Evolutionary conservation across 768 basidiomycete genomes (phyloP).

Genomic region (Lyophyllum shimeji): DNA sequence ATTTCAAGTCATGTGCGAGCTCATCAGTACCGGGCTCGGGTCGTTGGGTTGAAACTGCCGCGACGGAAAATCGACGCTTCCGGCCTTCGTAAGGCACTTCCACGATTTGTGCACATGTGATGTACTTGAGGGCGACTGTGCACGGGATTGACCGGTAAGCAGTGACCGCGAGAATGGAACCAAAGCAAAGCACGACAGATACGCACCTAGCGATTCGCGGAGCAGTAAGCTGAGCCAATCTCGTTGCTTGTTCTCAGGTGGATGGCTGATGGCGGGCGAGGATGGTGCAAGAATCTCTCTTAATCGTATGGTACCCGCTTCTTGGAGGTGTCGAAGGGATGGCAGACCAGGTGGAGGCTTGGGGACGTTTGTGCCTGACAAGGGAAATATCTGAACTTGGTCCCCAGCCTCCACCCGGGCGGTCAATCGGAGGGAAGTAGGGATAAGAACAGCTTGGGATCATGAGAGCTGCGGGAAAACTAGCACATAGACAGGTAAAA

Average conservation of each 20-base stretch:
- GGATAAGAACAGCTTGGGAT: conserved; percentile 51
- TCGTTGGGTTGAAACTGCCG: conserved; percentile 37
- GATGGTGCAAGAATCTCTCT: conserved; percentile 40
- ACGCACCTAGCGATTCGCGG: conserved; percentile 67
- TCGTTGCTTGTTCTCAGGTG: conserved; percentile 34
- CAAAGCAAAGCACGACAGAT: conserved; percentile 1
- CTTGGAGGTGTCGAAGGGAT: conserved; percentile 45
- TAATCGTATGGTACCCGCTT: conserved; percentile 53
- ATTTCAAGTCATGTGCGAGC: conserved; percentile 40
- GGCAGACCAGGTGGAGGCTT: conserved; percentile 47
- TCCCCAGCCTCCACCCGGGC: conserved; percentile 52
- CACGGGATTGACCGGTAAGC: conserved; percentile 10
- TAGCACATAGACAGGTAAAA: conserved; percentile 19
- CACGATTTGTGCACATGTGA: conserved; percentile 59
- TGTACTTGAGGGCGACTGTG: conserved; percentile 71
- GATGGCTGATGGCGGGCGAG: conserved; percentile 13
- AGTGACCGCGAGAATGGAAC: conserved; percentile 2
- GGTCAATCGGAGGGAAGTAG: conserved; percentile 60
- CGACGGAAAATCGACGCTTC: conserved; percentile 55
- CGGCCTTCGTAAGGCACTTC: conserved; percentile 65
- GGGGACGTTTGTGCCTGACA: conserved; percentile 36
- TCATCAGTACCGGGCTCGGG: conserved; percentile 22
- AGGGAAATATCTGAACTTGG: conserved; percentile 46
- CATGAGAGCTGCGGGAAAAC: conserved; percentile 12
- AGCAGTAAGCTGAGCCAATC: conserved; percentile 72